phyloP scores from a whole-genome alignment of 495 filamentous ascomycete species.

The Penicillium alfredii region DNA sequence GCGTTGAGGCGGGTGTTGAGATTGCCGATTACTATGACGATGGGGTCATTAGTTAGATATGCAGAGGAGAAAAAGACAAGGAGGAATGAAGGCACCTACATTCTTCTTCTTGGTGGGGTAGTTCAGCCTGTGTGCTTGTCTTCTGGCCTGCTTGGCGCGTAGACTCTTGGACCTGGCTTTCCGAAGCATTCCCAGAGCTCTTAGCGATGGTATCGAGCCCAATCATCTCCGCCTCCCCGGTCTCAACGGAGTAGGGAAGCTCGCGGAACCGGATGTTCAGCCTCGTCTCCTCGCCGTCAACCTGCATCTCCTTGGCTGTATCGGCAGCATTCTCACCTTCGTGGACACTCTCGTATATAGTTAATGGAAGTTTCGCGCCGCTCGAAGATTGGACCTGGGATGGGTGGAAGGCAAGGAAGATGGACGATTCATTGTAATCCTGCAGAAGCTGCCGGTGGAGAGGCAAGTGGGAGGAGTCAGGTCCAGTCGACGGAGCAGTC shows the following conservation, averaged over 20 bases:
- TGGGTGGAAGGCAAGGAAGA: conserved; percentile 82
- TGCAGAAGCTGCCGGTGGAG: conserved; percentile 72
- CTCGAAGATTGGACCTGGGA: conserved; percentile 45
- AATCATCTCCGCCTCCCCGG: conserved; percentile 96
- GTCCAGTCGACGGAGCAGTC: conserved; percentile 67
- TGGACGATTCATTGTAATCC: conserved; percentile 73
- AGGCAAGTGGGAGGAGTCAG: conserved; percentile 56
- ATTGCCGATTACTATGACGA: conserved; percentile 51
- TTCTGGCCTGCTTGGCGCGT: conserved; percentile 9
- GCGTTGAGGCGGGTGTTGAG: conserved; percentile 88
- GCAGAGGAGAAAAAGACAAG: neutral
- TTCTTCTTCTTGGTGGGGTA: conserved; percentile 78
- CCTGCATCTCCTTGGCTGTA: conserved; percentile 65
- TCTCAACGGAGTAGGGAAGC: conserved; percentile 81
- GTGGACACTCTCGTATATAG: conserved; percentile 81
- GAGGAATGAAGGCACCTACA: conserved; percentile 32
- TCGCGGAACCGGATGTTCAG: conserved; percentile 71
- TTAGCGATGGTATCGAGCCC: conserved; percentile 84
- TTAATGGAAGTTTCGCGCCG: conserved; percentile 78
- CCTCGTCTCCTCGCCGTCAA: conserved; percentile 54
- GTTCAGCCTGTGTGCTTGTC: conserved; percentile 30
- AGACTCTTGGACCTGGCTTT: conserved; percentile 3
- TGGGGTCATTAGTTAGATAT: conserved; percentile 10
- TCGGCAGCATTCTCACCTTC: conserved; percentile 54
- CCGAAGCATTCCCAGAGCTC: conserved; percentile 69